Evolutionary conservation across 441 rosid genomes (phyloP).

Genomic region (Pelargonium myrrhifolium): DNA sequence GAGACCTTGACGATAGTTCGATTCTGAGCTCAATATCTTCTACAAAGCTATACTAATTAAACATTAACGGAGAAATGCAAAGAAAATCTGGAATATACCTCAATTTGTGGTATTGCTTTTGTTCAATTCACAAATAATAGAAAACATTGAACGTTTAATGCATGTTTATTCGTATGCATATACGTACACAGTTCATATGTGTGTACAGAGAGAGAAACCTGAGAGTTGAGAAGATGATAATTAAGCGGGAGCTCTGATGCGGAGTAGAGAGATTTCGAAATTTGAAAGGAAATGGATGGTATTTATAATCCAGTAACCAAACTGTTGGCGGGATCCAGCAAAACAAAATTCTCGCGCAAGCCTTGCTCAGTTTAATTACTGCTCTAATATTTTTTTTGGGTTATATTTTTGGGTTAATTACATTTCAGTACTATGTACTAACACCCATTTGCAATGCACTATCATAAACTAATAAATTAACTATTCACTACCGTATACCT

Average conservation of each 20-base stretch:
- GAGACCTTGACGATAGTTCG: not conserved
- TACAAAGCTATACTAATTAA: not conserved
- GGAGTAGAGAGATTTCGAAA: not conserved
- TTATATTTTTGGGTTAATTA: too few relatives aligned
- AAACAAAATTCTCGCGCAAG: too few relatives aligned
- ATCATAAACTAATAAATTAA: too few relatives aligned
- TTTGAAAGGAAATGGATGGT: not conserved
- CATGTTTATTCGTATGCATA: not conserved
- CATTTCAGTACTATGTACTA: too few relatives aligned
- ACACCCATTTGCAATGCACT: too few relatives aligned
- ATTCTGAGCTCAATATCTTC: not conserved
- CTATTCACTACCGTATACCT: too few relatives aligned
- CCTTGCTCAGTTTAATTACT: too few relatives aligned
- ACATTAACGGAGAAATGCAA: not conserved
- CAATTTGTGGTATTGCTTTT: not conserved
- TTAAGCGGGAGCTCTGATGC: not conserved
- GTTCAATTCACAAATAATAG: not conserved
- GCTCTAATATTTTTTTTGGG: too few relatives aligned
- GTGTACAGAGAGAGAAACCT: not conserved
- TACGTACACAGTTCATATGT: not conserved
- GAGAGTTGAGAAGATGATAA: not conserved
- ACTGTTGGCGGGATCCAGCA: too few relatives aligned
- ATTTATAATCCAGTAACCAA: not conserved
- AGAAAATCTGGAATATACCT: not conserved
- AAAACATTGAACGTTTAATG: not conserved